Conservation (phyloP, 257 asterid genomes). For the Ilex asprella region DNA sequence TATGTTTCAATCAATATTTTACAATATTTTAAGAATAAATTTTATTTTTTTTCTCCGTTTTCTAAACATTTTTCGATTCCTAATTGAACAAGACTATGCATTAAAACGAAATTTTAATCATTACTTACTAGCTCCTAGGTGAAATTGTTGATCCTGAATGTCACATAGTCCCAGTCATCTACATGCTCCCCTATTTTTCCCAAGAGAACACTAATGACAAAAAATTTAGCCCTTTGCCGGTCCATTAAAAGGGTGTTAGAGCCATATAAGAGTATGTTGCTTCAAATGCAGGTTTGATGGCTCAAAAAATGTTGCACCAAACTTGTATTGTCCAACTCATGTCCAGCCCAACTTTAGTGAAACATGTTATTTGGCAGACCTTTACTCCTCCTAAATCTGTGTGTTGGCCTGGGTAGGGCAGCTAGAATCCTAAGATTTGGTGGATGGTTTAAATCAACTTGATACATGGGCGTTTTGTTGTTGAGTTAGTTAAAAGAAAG, state of each 20-base stretch:
- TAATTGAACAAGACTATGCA: no score
- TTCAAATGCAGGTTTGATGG: conserved; percentile 34
- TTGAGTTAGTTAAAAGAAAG: no score
- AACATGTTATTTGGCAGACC: conserved; percentile 19
- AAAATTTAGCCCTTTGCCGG: conserved; percentile 18
- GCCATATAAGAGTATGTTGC: conserved; percentile 24
- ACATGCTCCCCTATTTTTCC: conserved; percentile 34
- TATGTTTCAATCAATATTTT: no score
- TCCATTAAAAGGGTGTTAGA: conserved; percentile 34
- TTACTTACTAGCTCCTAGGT: conserved; percentile 45
- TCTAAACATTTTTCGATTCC: no score
- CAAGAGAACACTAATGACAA: conserved; percentile 16
- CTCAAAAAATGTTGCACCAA: conserved; percentile 30
- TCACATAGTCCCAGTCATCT: conserved; percentile 41
- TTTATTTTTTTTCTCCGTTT: no score
- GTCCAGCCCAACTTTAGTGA: conserved; percentile 24
- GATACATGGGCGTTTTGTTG: no score
- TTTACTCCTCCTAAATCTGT: conserved; percentile 32
- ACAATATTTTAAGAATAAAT: no score
- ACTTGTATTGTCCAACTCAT: conserved; percentile 27
- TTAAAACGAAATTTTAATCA: no score
- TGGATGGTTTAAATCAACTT: no score
- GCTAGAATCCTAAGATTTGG: no score
- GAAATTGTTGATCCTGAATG: conserved; percentile 30
- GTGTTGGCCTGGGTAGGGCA: no score